Base-by-base conservation (phyloP, 345 rosid genomes). In the Melaleuca quinquenervia region DNA sequence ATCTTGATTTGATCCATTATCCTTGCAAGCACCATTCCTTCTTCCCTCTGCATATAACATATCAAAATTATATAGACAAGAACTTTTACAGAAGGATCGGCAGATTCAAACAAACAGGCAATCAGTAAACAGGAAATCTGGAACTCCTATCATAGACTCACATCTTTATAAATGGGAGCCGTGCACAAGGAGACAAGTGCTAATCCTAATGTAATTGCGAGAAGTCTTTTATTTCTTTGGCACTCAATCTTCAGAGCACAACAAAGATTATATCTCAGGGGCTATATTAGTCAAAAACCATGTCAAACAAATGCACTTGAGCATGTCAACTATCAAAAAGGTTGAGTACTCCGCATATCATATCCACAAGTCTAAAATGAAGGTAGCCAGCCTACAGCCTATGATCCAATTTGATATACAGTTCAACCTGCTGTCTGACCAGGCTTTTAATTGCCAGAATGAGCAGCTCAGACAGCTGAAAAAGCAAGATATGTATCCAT, bases 1-100 rank as follows among this genome's bases (percentile, higher is more conserved):
- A 75, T 78, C 83, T 82, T 52, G 84, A 51, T 85, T 82, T 27
- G 88, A 62, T 64, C 75, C 86, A 58, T 58, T 87, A 58, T 55
- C 80, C 84, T 87, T 82, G 56, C 89, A 84, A 78, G 89, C 70
- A 89, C 74, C 89, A 60, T 45, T 83, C 20, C 53, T 58, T 83
- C 54, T 82, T 56, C 70, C 85, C 83, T 52, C 86, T 85, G 84
- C 51, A 56, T 87, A 89, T 84, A n/a, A 78, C 58, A 82, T 51
- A 74, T 36, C 85, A 56, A 48, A 44, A 74, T 56, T 50, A 82
- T 36, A 70, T 18, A 36, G 8, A 70, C 26, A 32, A 41, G 78
- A 32, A 70, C 32, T 48, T 70, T 70, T 70, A 36, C 70, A 32
- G 45, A 32, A 36, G 11, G 48, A 70, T 70, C 26, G 78, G 14